phyloP scores from a whole-genome alignment of 73 alveolate genomes.

The Paramecium sexaurelia region DNA sequence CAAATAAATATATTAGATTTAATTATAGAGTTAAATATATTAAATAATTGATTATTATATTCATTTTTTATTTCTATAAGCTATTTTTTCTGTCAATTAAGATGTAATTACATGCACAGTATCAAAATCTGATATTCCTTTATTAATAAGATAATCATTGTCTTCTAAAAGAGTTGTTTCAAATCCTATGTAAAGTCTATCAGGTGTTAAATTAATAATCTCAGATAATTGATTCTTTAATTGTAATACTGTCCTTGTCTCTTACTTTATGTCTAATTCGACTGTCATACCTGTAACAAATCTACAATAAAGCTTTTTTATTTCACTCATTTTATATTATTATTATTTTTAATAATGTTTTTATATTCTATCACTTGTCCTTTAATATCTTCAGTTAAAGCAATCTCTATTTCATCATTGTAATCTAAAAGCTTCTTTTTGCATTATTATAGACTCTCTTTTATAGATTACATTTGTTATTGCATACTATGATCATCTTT shows the following conservation, averaged over 20 bases:
- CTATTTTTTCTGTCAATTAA: neutral
- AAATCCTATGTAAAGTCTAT: conserved; percentile 24
- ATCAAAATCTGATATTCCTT: neutral
- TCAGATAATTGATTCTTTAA: neutral
- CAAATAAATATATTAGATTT: no score
- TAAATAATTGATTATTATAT: neutral
- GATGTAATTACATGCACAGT: conserved; percentile 47
- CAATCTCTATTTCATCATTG: neutral
- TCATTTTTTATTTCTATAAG: neutral
- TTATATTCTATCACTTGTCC: conserved; percentile 51
- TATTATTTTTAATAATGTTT: neutral
- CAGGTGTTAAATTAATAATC: neutral
- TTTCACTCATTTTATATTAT: neutral
- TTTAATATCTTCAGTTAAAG: neutral
- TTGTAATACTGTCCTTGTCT: neutral
- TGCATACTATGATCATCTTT: neutral
- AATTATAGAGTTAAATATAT: no score
- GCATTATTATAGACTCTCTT: neutral
- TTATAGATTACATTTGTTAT: neutral
- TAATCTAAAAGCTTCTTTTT: neutral
- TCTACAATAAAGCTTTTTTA: conserved; percentile 18
- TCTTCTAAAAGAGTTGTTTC: neutral
- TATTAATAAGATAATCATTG: neutral
- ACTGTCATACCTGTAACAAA: conserved; percentile 58
- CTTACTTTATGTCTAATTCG: neutral